Conservation (phyloP, 495 filamentous ascomycete genomes). For the Penicillium coffeae region DNA sequence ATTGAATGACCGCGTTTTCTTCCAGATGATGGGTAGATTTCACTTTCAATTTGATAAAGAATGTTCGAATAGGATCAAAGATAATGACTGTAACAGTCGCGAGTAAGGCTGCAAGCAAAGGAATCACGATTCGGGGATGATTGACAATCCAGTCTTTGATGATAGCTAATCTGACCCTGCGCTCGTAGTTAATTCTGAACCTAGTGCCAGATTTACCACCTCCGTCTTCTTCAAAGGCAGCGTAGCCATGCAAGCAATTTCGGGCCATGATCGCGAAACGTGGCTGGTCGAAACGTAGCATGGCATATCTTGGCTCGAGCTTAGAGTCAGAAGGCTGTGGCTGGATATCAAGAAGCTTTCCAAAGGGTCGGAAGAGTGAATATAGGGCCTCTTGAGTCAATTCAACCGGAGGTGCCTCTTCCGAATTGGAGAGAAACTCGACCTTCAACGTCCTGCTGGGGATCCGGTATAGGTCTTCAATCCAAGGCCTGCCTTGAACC, state of each 20-base stretch:
- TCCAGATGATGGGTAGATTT: slow-evolving; percentile 69
- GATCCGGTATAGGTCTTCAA: slow-evolving; percentile 85
- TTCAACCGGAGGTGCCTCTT: slow-evolving; percentile 63
- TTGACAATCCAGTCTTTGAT: slow-evolving; percentile 85
- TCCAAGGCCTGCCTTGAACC: slow-evolving; percentile 85
- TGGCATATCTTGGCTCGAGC: slow-evolving; percentile 71
- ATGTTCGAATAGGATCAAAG: slow-evolving; percentile 89
- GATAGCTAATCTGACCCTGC: slow-evolving; percentile 67
- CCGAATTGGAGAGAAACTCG: slow-evolving; percentile 71
- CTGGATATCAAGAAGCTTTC: slow-evolving; percentile 78
- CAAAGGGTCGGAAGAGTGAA: slow-evolving; percentile 82
- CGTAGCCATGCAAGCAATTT: slow-evolving; percentile 89
- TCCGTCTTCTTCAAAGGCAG: slow-evolving; percentile 56
- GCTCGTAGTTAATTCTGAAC: slow-evolving; percentile 77
- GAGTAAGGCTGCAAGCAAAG: slow-evolving; percentile 70
- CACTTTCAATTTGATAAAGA: slow-evolving; percentile 85
- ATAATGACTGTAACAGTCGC: slow-evolving; percentile 84
- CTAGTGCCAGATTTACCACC: slow-evolving; percentile 72
- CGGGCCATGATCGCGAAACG: slow-evolving; percentile 79
- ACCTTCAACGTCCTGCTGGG: slow-evolving; percentile 72
- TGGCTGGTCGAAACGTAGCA: slow-evolving; percentile 66
- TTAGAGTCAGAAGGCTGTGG: slow-evolving; percentile 81
- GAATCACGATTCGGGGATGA: slow-evolving; percentile 87
- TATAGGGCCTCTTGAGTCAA: slow-evolving; percentile 86
- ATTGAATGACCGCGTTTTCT: slow-evolving; percentile 66